Percentiles rank a stretch among this genome's conserved stretches.
These are phyloP conservation scores for Viridothelium virens DNA, from an alignment of 495 filamentous ascomycete genomes.

Conservation along the genomic window DNA sequence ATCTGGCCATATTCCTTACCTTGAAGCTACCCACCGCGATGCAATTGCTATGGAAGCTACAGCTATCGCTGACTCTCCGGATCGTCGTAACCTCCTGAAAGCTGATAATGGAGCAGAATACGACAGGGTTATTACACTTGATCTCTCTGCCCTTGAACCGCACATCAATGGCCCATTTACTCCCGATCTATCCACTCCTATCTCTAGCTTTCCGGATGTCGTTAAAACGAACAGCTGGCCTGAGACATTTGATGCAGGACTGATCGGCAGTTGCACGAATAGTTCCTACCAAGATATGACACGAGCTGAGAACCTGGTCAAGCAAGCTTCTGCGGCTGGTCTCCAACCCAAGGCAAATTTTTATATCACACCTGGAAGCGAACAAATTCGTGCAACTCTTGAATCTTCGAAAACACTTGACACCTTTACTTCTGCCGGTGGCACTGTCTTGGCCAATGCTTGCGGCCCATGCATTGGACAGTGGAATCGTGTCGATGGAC, in stretches of 20 bases:
- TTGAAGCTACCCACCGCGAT: slow-evolving; percentile 71
- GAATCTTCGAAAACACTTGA: slow-evolving; percentile 75
- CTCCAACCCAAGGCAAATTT: slow-evolving; percentile 83
- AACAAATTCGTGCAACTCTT: slow-evolving; percentile 91
- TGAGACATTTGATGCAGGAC: slow-evolving; percentile 75
- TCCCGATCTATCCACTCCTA: slow-evolving; percentile 83
- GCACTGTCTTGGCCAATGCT: slow-evolving; percentile 85
- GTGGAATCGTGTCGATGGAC: slow-evolving; percentile 85
- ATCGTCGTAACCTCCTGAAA: slow-evolving; percentile 50
- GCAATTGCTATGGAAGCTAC: slow-evolving; percentile 59
- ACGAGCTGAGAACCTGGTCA: slow-evolving; percentile 80
- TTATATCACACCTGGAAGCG: slow-evolving; percentile 92
- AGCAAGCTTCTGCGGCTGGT: slow-evolving; percentile 78
- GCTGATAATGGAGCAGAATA: slow-evolving; percentile 79
- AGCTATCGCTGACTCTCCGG: slow-evolving; percentile 35
- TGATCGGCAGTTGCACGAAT: slow-evolving; percentile 98
- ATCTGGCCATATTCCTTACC: slow-evolving; percentile 59
- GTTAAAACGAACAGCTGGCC: slow-evolving; percentile 85
- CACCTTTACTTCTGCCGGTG: slow-evolving; percentile 82
- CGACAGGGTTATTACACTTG: slow-evolving; percentile 84
- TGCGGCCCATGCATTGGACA: slow-evolving; percentile 95
- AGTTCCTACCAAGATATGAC: slow-evolving; percentile 99
- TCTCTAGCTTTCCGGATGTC: slow-evolving; percentile 77
- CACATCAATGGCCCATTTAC: slow-evolving; percentile 98
- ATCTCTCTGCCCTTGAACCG: slow-evolving; percentile 83